Percentiles rank a stretch among this genome's conserved stretches.
Evolutionary conservation across 2,329 filamentous ascomycete genomes (phyloP).

Genomic region (Helotiales sp.): DNA sequence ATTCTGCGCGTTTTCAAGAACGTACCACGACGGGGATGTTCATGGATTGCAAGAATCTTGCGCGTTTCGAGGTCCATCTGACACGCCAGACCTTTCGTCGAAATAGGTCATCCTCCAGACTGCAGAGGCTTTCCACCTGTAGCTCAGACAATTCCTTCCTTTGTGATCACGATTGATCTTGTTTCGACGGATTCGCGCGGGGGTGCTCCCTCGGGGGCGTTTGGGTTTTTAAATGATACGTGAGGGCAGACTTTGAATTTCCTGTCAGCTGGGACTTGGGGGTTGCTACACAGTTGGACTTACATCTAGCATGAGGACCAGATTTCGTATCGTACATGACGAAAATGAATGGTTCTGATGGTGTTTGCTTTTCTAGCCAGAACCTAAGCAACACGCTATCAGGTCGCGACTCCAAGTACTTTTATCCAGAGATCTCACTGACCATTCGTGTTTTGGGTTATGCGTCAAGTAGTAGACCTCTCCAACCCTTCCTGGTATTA

Average conservation of each 20-base stretch:
- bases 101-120: too few relatives aligned
- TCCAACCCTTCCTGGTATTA: conserved; percentile 32
- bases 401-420: background rate
- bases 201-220: conserved; percentile 13
- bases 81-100: too few relatives aligned
- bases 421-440: background rate
- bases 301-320: conserved; percentile 31
- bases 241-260: conserved; percentile 30
- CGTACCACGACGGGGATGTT: too few relatives aligned
- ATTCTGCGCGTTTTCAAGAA: too few relatives aligned
- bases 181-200: conserved; percentile 30
- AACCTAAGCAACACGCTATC: conserved; percentile 23
- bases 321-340: conserved; percentile 36
- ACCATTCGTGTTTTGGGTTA: conserved; percentile 36
- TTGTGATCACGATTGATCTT: conserved; percentile 32
- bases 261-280: too few relatives aligned
- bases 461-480: conserved; percentile 39
- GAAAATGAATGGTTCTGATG: conserved; percentile 34
- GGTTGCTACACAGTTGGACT: conserved; percentile 12
- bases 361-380: conserved; percentile 36
- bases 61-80: too few relatives aligned
- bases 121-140: too few relatives aligned
- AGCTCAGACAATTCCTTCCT: too few relatives aligned
- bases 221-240: conserved; percentile 30
- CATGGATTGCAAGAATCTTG: too few relatives aligned